Base-by-base conservation (phyloP, 306 rosid genomes). In the Rosa lucieae region DNA sequence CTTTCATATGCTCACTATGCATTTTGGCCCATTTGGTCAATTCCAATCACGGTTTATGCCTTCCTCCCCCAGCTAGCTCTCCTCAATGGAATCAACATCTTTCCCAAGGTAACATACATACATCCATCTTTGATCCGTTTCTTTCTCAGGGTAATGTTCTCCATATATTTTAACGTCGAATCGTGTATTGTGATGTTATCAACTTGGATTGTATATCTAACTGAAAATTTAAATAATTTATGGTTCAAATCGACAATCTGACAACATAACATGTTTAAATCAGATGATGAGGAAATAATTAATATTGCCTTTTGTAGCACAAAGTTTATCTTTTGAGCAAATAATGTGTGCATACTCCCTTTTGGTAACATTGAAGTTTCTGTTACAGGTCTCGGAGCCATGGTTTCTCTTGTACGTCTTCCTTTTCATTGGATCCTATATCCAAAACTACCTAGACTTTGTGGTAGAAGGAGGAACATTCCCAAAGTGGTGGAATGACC, bases 401-500 rank as follows among this genome's bases (percentile, higher is more conserved):
- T 72, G 82, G 81, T 85, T 88, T 77, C 1, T 70, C 5, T 32
- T 88, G 48, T 83, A 88, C 10, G 59, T 76, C 35, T 83, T 88
- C 17, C 78, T 83, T 43, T 73, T 83, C 67, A 2, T 85, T 7
- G 91, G 88, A 52, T 81, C 86, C 2, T 88, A 85, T 20, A 81
- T 80, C 3, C 77, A 83, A 66, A 81, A 85, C 23, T 44, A 79
- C 13, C 3, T 88, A 4, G 86, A 85, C 18, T 88, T 85, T 74
- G 4, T 72, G 9, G 26, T 58, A 5, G 76, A 46, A 0, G 87
- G 86, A 39, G 61, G 78, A 40, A 66, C 85, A 26, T 49, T 88
- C 26, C 39, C 26, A 1, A 77, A 58, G 47, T 86, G 88, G 89
- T 88, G 91, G 86, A 84, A 77, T 49, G 83, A 86, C n/a, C 89